Evolutionary conservation across 306 rosid species (phyloP).

Genomic region (Lathyrus aphaca): DNA sequence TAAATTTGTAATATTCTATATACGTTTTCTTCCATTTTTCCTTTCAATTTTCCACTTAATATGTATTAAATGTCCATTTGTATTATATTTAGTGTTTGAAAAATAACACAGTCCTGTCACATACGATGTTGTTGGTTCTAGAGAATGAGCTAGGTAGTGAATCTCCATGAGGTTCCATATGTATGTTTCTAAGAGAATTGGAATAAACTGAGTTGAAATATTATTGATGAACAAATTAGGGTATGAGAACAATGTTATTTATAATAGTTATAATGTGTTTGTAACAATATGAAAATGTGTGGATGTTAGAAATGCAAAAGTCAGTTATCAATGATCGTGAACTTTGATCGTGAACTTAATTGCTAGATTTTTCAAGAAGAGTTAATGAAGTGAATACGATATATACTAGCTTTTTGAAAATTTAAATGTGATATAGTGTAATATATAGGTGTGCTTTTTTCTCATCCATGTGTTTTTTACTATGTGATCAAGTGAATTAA

Average conservation of each 20-base stretch:
- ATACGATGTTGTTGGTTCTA: constrained; percentile 41
- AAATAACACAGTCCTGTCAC: too few species aligned
- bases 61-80: too few species aligned
- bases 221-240: neutral
- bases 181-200: constrained; percentile 48
- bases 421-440: neutral
- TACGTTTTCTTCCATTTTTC: too few species aligned
- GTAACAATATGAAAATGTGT: constrained; percentile 15
- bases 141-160: constrained; percentile 39
- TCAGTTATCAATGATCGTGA: constrained; percentile 2
- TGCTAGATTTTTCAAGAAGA: constrained; percentile 16
- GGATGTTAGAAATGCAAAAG: constrained; percentile 6
- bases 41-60: too few species aligned
- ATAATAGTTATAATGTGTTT: constrained; percentile 37
- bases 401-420: neutral
- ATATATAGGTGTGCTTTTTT: neutral
- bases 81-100: too few species aligned
- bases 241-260: constrained; percentile 45
- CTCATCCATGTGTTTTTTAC: neutral
- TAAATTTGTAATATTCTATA: too few species aligned
- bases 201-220: neutral
- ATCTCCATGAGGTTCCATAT: constrained; percentile 88
- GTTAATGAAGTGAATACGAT: constrained; percentile 9
- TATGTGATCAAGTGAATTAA: too few species aligned
- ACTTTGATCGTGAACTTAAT: constrained; percentile 15